These are phyloP conservation scores for Aspergillus oerlinghausenensis DNA, from an alignment of 2,329 filamentous ascomycete species.

Conservation along the genomic window DNA sequence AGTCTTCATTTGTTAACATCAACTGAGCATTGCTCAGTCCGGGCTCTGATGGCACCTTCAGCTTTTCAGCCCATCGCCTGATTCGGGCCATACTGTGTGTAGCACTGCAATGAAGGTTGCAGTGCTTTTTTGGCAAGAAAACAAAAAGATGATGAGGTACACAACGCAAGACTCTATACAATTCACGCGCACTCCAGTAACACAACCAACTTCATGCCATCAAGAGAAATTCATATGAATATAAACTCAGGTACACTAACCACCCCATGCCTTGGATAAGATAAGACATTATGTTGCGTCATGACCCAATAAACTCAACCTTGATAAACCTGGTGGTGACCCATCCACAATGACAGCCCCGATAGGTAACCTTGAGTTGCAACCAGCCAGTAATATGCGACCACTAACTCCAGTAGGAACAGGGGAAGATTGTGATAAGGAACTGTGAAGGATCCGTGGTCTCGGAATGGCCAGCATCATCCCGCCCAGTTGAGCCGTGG, in stretches of 20 bases:
- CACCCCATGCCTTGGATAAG: neutral
- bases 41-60: constrained; percentile 70
- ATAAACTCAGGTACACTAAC: neutral
- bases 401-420: neutral
- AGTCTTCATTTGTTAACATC: constrained; percentile 81
- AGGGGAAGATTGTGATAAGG: neutral
- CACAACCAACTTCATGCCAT: neutral
- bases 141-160: neutral
- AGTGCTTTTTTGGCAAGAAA: neutral
- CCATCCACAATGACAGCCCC: neutral
- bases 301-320: neutral
- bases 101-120: neutral
- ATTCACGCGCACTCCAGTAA: neutral
- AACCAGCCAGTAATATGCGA: neutral
- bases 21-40: constrained; percentile 74
- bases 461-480: neutral
- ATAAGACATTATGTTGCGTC: neutral
- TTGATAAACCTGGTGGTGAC: neutral
- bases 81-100: constrained; percentile 22
- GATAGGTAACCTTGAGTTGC: neutral
- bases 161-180: neutral
- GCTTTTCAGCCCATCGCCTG: constrained; percentile 45
- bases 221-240: neutral
- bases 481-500: neutral
- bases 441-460: neutral